These are phyloP conservation scores for Ustilago hordei DNA, from an alignment of 1,284 basidiomycete genomes.

Conservation along the genomic window DNA sequence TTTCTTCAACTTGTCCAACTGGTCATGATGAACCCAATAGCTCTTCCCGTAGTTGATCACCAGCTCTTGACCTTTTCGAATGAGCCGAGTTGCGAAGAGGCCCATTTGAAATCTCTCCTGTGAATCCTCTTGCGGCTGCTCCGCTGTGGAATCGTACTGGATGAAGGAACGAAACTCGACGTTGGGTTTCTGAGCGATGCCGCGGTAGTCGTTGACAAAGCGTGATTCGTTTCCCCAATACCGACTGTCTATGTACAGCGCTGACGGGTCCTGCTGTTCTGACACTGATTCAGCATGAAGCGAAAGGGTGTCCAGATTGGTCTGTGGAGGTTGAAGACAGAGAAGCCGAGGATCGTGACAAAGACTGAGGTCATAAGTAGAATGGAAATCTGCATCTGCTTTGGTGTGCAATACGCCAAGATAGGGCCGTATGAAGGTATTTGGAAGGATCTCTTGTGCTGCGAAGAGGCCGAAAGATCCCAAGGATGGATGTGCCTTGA, in stretches of 20 bases:
- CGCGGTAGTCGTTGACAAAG: constrained; percentile 65
- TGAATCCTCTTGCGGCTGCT: not conserved
- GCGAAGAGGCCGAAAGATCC: constrained; percentile 88
- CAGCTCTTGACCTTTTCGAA: constrained; percentile 86
- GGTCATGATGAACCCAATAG: constrained; percentile 77
- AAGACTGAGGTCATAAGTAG: constrained; percentile 81
- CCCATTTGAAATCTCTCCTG: constrained; percentile 36
- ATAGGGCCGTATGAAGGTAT: constrained; percentile 82
- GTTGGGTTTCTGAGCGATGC: constrained; percentile 53
- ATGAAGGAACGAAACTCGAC: constrained; percentile 54
- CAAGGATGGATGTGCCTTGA: constrained; percentile 77
- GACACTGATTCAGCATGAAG: not conserved
- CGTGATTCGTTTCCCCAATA: constrained; percentile 79
- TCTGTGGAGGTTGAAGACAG: not conserved
- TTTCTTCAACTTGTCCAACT: constrained; percentile 10
- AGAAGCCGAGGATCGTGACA: constrained; percentile 24
- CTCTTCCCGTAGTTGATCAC: constrained; percentile 90
- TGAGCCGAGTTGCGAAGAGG: constrained; percentile 71
- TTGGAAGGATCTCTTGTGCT: constrained; percentile 76
- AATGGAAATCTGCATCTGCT: constrained; percentile 73
- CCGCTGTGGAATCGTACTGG: constrained; percentile 6
- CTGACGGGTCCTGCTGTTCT: constrained; percentile 18
- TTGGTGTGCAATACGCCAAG: constrained; percentile 85
- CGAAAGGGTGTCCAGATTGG: not conserved
- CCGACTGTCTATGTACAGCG: constrained; percentile 40